Conservation (phyloP, 176 grass and related monocot genomes). For the Bromus sterilis region DNA sequence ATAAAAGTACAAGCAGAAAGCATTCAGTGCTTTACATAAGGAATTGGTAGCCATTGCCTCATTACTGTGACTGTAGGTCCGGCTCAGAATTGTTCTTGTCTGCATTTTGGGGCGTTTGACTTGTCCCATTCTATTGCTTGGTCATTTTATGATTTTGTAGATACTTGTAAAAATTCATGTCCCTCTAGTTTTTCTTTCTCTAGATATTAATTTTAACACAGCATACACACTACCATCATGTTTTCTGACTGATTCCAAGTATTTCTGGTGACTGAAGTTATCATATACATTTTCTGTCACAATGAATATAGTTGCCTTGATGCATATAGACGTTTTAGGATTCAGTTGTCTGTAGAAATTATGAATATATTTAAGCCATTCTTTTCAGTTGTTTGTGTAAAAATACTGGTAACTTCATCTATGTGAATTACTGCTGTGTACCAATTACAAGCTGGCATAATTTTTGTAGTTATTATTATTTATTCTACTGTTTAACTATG, state of each 20-base stretch:
- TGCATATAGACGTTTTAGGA: background rate
- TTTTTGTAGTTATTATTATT: background rate
- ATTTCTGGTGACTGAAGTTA: background rate
- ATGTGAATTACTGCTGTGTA: background rate
- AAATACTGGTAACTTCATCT: background rate
- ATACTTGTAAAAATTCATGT: background rate
- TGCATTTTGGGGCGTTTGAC: background rate
- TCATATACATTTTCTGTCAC: background rate
- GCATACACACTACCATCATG: background rate
- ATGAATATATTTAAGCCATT: background rate
- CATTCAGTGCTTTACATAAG: background rate
- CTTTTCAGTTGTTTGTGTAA: background rate
- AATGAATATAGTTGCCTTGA: background rate
- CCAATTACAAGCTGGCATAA: background rate
- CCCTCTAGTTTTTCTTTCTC: background rate
- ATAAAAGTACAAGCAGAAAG: background rate
- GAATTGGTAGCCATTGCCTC: background rate
- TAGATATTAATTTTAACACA: background rate
- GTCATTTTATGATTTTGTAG: background rate
- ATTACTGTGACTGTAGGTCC: background rate
- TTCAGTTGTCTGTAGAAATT: background rate
- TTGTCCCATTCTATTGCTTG: background rate
- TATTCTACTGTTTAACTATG: background rate
- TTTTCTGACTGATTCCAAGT: background rate
- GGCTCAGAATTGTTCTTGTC: background rate